Evolutionary conservation across 2,329 filamentous ascomycete species (phyloP), one percentile per base, ranked within the genome.

Genomic region (Colletotrichum sp.): DNA sequence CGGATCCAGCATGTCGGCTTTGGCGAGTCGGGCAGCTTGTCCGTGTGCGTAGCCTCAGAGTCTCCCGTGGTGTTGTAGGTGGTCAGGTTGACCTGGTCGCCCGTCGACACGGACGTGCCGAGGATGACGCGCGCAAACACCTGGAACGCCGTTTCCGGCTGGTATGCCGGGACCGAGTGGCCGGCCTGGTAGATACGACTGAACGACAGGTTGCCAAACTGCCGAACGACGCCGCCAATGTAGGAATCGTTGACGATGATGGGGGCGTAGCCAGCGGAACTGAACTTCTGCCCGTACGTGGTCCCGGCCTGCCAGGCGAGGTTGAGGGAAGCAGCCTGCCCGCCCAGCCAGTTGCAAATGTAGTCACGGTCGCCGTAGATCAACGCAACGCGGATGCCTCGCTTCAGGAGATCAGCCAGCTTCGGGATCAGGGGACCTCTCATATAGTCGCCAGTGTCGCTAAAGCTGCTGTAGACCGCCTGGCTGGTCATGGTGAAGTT

Each of bases 161-260:
- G 92, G 80, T 91, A 92, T 69, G 88, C 90, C 0, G 91, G 88
- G 1, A 92, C 89, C 68, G 91, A 89, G 80, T 94, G 93, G 3
- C 93, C 92, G 18, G 92, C 88, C 79, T 94, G 90, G 81, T 92
- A 94, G 64, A 94, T 88, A 9, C 93, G 89, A 70, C 90, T 91
- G 82, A 94, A 94, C 18, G 90, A 92, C 70, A 94, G 89, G 79
- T 96, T 96, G 13, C 93, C 95, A 80, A 92, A 95, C 83, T 97
- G 94, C 6, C 95, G 90, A 0, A 95, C 94, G 72, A 91, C 90
- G 24, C 95, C 95, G 68, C 91, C 94, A 81, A 92, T 91, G 83
- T 94, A 93, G 8, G 89, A 88, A 30, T 88, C 89, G 81, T 95
- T 94, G 55, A 95, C 92, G 15, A 92, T 86, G 77, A 97, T 92